A percentile compares a stretch with the other conserved stretches of the same genome.
These are phyloP conservation scores for Cyberlindnera galapagoensis DNA, from an alignment of 805 yeast genomes.

Conservation along the genomic window DNA sequence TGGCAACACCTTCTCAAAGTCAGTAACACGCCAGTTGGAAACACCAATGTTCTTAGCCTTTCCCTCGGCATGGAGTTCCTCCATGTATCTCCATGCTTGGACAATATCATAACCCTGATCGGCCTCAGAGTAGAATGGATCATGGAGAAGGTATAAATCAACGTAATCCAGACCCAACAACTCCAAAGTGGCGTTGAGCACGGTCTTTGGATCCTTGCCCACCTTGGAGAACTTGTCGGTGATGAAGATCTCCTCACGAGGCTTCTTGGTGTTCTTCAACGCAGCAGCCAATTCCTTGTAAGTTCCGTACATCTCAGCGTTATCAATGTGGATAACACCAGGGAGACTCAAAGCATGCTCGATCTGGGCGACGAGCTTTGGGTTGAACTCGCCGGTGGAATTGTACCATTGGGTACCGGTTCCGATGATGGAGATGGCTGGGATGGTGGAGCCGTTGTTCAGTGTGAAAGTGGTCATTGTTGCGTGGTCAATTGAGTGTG, in stretches of 20 bases:
- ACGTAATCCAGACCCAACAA: constrained; percentile 38
- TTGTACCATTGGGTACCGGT: constrained; percentile 56
- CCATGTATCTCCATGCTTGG: constrained; percentile 49
- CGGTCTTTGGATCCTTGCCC: constrained; percentile 34
- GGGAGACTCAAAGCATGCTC: constrained; percentile 29
- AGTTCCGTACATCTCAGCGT: constrained; percentile 52
- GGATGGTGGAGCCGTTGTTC: constrained; percentile 34
- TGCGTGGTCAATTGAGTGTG: background rate
- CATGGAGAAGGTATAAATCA: constrained; percentile 47
- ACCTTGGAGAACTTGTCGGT: constrained; percentile 44
- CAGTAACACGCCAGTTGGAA: constrained; percentile 47
- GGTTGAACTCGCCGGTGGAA: constrained; percentile 23
- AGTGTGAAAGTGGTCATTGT: constrained; percentile 18
- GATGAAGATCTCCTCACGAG: constrained; percentile 45
- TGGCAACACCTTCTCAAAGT: constrained; percentile 37
- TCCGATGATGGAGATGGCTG: constrained; percentile 47
- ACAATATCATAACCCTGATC: constrained; percentile 33
- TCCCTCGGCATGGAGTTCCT: constrained; percentile 43
- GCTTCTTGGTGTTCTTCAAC: constrained; percentile 30
- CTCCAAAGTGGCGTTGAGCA: constrained; percentile 33
- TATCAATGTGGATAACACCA: constrained; percentile 52
- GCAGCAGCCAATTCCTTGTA: constrained; percentile 49
- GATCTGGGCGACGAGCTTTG: constrained; percentile 28
- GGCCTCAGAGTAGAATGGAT: constrained; percentile 29
- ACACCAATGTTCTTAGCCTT: constrained; percentile 54